phyloP scores from a whole-genome alignment of 192 early-diverging fungal species.

The Gaertneriomyces sp. region DNA sequence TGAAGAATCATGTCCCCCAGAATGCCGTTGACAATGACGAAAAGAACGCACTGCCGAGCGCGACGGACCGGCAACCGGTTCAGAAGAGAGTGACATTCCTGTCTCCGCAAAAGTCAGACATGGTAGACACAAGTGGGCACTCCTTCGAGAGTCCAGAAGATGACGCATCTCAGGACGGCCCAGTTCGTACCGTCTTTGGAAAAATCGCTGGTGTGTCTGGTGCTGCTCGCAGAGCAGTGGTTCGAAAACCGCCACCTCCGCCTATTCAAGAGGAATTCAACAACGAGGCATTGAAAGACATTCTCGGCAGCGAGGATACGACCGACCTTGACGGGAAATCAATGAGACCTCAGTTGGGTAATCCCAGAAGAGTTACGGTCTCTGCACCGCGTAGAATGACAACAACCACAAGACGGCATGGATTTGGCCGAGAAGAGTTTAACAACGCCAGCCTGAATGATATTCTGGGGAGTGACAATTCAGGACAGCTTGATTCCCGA shows the following conservation, averaged over 20 bases:
- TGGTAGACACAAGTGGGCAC: too few species aligned
- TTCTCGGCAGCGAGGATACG: constrained; percentile 14
- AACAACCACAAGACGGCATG: neutral
- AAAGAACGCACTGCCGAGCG: too few species aligned
- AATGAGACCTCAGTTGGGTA: neutral
- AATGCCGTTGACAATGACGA: too few species aligned
- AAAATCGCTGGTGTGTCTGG: too few species aligned
- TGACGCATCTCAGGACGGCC: too few species aligned
- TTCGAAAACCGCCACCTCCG: neutral
- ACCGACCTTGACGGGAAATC: constrained; percentile 4
- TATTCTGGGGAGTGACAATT: neutral
- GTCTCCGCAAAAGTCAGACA: too few species aligned
- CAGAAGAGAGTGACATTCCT: too few species aligned
- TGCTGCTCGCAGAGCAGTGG: too few species aligned
- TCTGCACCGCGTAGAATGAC: constrained; percentile 8
- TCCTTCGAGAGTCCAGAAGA: too few species aligned
- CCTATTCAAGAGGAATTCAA: constrained; percentile 15
- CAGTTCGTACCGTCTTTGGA: too few species aligned
- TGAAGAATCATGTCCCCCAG: too few species aligned
- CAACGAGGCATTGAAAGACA: constrained; percentile 11
- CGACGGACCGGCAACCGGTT: too few species aligned
- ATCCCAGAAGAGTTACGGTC: constrained; percentile 7
- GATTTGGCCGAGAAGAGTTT: neutral
- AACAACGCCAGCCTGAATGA: neutral
- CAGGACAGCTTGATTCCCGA: neutral